Percentiles rank a stretch among this genome's conserved stretches.
Conservation (phyloP, 2,329 filamentous ascomycete species). For the Fusarium drepaniforme region DNA sequence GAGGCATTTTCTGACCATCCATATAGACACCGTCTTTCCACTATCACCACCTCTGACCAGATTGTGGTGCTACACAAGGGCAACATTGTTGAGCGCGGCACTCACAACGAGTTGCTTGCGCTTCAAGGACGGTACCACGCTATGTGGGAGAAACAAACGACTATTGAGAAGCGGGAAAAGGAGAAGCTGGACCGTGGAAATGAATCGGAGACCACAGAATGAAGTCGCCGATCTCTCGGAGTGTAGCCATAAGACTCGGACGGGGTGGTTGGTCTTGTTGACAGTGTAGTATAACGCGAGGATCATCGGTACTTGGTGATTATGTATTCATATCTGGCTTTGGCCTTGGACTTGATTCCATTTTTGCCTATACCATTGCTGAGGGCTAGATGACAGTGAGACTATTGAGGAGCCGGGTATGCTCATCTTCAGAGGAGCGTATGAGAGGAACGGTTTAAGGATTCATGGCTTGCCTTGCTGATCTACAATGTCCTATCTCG, state of each 20-base stretch:
- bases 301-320: neutral
- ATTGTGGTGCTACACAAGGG: conserved; percentile 67
- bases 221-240: neutral
- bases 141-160: conserved; percentile 66
- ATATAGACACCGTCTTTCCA: conserved; percentile 66
- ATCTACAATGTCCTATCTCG: neutral
- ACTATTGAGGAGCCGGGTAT: neutral
- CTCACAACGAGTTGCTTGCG: conserved; percentile 60
- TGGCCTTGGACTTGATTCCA: neutral
- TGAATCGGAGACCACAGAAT: conserved; percentile 4
- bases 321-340: neutral
- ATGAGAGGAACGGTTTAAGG: neutral
- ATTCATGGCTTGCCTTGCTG: neutral
- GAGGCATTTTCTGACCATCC: conserved; percentile 3
- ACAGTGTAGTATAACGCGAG: neutral
- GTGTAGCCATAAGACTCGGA: too few species aligned
- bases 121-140: conserved; percentile 61
- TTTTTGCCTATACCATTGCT: neutral
- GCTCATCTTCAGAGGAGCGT: neutral
- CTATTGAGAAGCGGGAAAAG: conserved; percentile 52
- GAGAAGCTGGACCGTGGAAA: conserved; percentile 46
- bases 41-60: conserved; percentile 66
- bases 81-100: conserved; percentile 63
- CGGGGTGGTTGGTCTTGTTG: neutral
- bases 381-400: neutral